phyloP scores from a whole-genome alignment of 345 rosid genomes.

The Eucalyptus curtisii region DNA sequence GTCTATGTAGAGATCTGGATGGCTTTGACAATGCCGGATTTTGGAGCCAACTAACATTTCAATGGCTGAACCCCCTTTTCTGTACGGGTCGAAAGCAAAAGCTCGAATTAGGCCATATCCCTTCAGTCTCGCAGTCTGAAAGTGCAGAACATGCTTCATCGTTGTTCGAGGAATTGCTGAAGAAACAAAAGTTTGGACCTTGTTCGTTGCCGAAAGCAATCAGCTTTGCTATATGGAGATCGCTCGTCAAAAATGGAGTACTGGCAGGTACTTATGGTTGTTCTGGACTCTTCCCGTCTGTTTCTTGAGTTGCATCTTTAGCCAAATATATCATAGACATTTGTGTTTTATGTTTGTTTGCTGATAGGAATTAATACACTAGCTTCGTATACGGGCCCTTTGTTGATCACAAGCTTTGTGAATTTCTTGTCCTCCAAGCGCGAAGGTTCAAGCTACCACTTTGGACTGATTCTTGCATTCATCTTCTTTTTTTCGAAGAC shows the following conservation, averaged over 20 bases:
- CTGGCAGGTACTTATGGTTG: slow-evolving; percentile 35
- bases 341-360: neutral
- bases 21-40: slow-evolving; percentile 23
- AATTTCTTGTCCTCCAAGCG: slow-evolving; percentile 26
- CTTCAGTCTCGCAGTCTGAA: slow-evolving; percentile 43
- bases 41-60: slow-evolving; percentile 34
- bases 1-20: neutral
- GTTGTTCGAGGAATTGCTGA: slow-evolving; percentile 32
- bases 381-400: slow-evolving; percentile 52
- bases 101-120: slow-evolving; percentile 36
- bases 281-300: neutral
- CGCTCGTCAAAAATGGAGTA: slow-evolving; percentile 39
- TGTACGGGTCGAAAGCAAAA: slow-evolving; percentile 21
- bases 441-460: slow-evolving; percentile 11
- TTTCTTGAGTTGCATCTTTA: neutral
- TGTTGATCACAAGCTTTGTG: slow-evolving; percentile 55
- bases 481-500: slow-evolving; percentile 53
- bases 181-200: slow-evolving; percentile 15
- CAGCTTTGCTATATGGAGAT: slow-evolving; percentile 22
- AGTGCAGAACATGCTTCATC: slow-evolving; percentile 35
- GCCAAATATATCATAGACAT: neutral
- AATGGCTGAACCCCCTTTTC: slow-evolving; percentile 53
- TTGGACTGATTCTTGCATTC: slow-evolving; percentile 40
- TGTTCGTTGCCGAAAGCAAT: slow-evolving; percentile 25
- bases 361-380: slow-evolving; percentile 35